Percentiles rank a stretch among this genome's conserved stretches.
Conservation (phyloP, 2,329 filamentous ascomycete genomes). For the Clarireedia homoeocarpa region DNA sequence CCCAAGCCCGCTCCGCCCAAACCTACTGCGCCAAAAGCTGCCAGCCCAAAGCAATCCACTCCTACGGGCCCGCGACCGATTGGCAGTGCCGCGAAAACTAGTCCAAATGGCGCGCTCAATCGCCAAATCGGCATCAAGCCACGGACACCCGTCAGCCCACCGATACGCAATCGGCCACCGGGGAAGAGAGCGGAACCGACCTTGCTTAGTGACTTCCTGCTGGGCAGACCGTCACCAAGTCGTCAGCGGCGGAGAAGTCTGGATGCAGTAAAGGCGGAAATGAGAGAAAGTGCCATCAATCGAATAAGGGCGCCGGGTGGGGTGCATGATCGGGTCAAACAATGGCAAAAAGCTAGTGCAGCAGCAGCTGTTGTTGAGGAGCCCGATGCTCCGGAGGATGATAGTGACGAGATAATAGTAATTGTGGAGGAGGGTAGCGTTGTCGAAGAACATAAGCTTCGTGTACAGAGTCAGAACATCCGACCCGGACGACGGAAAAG, state of each 20-base stretch:
- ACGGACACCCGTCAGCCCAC: slow-evolving; percentile 21
- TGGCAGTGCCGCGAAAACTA: slow-evolving; percentile 13
- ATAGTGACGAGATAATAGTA: slow-evolving; percentile 54
- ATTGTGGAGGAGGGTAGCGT: slow-evolving; percentile 53
- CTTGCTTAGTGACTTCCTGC: slow-evolving; percentile 48
- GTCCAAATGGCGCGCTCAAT: slow-evolving; percentile 18
- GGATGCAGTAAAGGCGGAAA: slow-evolving; percentile 48
- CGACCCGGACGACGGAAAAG: slow-evolving; percentile 16
- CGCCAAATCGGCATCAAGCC: slow-evolving; percentile 15
- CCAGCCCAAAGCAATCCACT: not conserved
- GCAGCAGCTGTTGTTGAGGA: slow-evolving; percentile 51
- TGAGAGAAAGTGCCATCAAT: slow-evolving; percentile 44
- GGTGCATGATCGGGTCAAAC: slow-evolving; percentile 71
- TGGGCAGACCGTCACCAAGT: slow-evolving; percentile 48
- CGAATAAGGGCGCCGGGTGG: slow-evolving; percentile 55
- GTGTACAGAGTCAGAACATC: slow-evolving; percentile 31
- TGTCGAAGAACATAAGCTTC: slow-evolving; percentile 47
- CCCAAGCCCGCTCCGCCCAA: not conserved
- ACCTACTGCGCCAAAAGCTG: not conserved
- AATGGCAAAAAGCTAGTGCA: slow-evolving; percentile 77
- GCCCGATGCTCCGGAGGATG: slow-evolving; percentile 41
- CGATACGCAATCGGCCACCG: slow-evolving; percentile 17
- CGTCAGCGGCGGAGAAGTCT: slow-evolving; percentile 49
- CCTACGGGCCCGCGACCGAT: slow-evolving; percentile 11
- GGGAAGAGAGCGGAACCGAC: slow-evolving; percentile 35